A percentile compares a stretch with the other conserved stretches of the same genome.
Conservation (phyloP, 306 rosid species). For the Prunus fruticosa region DNA sequence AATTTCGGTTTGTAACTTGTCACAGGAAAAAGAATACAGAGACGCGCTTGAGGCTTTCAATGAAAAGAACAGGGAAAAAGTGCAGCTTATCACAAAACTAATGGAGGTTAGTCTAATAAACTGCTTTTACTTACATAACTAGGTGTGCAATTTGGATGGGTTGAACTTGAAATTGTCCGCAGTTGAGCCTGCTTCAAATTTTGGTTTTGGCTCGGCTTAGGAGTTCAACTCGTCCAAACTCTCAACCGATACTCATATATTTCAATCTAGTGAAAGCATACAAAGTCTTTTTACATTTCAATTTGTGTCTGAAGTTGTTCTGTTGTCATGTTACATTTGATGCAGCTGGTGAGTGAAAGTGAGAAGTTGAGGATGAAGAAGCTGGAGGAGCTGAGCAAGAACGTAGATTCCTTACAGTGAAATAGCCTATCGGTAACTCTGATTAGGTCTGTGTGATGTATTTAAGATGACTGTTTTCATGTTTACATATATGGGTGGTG, state of each 20-base stretch:
- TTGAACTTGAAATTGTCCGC: background rate
- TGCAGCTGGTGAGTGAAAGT: slow-evolving; percentile 61
- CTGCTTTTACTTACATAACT: background rate
- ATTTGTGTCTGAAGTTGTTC: background rate
- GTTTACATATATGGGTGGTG: slow-evolving; percentile 67
- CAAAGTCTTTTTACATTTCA: background rate
- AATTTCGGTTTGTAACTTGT: slow-evolving; percentile 16
- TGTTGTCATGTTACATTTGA: slow-evolving; percentile 1
- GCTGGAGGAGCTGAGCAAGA: slow-evolving; percentile 96
- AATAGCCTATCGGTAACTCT: slow-evolving; percentile 28
- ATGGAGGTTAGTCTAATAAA: slow-evolving; percentile 59
- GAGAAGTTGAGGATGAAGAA: slow-evolving; percentile 95
- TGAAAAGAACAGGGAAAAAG: slow-evolving; percentile 89
- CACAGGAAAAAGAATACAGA: slow-evolving; percentile 88
- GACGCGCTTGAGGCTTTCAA: slow-evolving; percentile 95
- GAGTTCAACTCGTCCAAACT: background rate
- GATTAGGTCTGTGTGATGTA: slow-evolving; percentile 93
- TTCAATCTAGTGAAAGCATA: background rate
- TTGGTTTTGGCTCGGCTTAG: background rate
- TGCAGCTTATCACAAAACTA: slow-evolving; percentile 69
- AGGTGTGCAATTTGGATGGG: background rate
- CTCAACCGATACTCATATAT: background rate
- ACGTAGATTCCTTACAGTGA: slow-evolving; percentile 63
- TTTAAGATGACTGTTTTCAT: slow-evolving; percentile 52
- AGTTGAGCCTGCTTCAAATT: background rate